Conservation (phyloP, 768 basidiomycete species). For the Hemileccinum impolitum region DNA sequence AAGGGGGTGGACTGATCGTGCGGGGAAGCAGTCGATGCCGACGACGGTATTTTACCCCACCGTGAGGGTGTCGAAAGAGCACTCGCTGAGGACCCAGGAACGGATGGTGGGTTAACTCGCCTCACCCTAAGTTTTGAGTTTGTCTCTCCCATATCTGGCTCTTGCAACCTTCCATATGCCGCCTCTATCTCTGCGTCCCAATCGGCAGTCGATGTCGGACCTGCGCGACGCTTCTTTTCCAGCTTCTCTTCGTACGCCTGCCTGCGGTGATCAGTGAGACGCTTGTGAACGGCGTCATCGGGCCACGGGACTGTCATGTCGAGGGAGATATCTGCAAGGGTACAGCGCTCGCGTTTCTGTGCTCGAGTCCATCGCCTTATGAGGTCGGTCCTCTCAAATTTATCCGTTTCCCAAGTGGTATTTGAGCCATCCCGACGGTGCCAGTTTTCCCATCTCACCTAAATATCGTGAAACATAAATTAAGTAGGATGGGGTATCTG, state of each 20-base stretch:
- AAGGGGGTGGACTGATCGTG: slow-evolving; percentile 15
- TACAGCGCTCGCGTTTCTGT: slow-evolving; percentile 30
- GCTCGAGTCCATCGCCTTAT: slow-evolving; percentile 33
- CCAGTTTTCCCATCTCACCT: slow-evolving; percentile 58
- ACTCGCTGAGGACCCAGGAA: slow-evolving; percentile 7
- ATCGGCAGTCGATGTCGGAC: slow-evolving; percentile 7
- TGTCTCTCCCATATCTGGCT: slow-evolving; percentile 25
- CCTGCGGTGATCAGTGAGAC: slow-evolving; percentile 38
- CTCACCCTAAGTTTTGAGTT: slow-evolving; percentile 22
- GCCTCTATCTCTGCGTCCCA: slow-evolving; percentile 30
- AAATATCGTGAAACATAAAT: not conserved
- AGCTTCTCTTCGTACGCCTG: slow-evolving; percentile 48
- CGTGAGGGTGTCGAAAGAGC: slow-evolving; percentile 3
- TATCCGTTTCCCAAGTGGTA: slow-evolving; percentile 47
- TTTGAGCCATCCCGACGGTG: slow-evolving; percentile 48
- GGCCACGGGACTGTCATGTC: slow-evolving; percentile 40
- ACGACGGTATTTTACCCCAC: slow-evolving; percentile 11
- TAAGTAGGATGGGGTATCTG: not conserved
- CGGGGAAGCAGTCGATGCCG: slow-evolving; percentile 5
- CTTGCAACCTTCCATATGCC: slow-evolving; percentile 16
- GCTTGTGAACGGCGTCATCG: slow-evolving; percentile 42
- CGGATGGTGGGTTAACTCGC: slow-evolving; percentile 7
- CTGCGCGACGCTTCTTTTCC: slow-evolving; percentile 14
- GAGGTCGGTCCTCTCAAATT: slow-evolving; percentile 15
- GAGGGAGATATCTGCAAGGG: slow-evolving; percentile 29